Evolutionary conservation across 345 rosid genomes (phyloP).

Genomic region (Tarenaya hassleriana): DNA sequence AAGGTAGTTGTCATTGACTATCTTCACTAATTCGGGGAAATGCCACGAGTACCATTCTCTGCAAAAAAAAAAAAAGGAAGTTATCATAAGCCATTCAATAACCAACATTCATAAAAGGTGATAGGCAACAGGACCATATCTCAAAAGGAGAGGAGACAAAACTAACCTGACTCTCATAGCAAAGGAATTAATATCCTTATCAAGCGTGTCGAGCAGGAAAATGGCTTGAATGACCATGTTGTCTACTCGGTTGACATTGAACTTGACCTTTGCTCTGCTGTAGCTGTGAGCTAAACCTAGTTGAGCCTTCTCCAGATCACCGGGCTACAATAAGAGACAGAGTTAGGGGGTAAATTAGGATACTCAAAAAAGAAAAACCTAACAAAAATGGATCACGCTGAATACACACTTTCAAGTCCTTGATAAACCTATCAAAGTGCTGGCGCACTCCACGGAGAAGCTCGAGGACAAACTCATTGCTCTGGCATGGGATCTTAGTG

Average conservation of each 20-base stretch:
- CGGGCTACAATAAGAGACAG: conserved; percentile 38
- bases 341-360: not conserved
- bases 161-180: conserved; percentile 94
- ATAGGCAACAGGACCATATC: not conserved
- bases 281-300: conserved; percentile 97
- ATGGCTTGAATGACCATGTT: conserved; percentile 97
- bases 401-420: conserved; percentile 75
- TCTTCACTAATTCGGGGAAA: conserved; percentile 88
- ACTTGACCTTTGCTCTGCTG: conserved; percentile 96
- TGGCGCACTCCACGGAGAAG: conserved; percentile 83
- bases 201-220: conserved; percentile 79
- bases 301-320: conserved; percentile 89
- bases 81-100: not conserved
- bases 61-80: too few species aligned
- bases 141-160: not conserved
- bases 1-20: conserved; percentile 91
- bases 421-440: conserved; percentile 81
- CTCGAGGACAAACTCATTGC: conserved; percentile 84
- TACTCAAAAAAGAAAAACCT: not conserved
- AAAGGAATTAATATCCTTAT: conserved; percentile 84
- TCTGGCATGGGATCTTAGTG: conserved; percentile 85
- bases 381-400: not conserved
- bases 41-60: conserved; percentile 99
- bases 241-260: conserved; percentile 90
- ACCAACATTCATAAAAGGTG: not conserved